A percentile compares a stretch with the other conserved stretches of the same genome.
Evolutionary conservation across 148 eudicot species (phyloP).

Genomic region (Bassia scoparia): DNA sequence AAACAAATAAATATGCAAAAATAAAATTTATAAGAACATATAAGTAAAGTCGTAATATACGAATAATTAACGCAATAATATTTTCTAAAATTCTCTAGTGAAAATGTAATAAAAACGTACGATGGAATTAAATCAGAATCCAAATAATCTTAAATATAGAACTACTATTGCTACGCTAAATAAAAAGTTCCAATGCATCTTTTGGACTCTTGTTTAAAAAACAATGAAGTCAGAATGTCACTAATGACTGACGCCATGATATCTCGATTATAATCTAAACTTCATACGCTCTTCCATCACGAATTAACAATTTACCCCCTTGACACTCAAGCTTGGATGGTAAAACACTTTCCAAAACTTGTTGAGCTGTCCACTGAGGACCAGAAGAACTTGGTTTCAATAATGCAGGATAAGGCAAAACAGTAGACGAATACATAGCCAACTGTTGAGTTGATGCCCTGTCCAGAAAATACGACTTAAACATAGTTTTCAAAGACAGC

Average conservation of each 20-base stretch:
- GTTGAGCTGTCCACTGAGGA: conserved; percentile 72
- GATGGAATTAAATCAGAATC: too few species aligned
- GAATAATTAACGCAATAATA: too few species aligned
- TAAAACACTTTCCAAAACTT: conserved; percentile 62
- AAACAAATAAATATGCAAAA: too few species aligned
- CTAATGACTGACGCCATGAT: conserved; percentile 46
- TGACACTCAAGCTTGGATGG: conserved; percentile 56
- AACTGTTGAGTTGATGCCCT: conserved; percentile 69
- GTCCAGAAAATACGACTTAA: conserved; percentile 43
- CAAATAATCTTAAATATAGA: too few species aligned
- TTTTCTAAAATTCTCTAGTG: too few species aligned
- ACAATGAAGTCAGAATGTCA: conserved; percentile 62
- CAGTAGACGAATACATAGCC: conserved; percentile 53
- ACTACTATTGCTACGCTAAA: too few species aligned
- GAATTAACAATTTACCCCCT: conserved; percentile 50
- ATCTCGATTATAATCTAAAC: conserved; percentile 55
- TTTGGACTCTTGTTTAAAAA: conserved; percentile 66
- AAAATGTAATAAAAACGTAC: too few species aligned
- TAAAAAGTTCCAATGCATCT: conserved; percentile 60
- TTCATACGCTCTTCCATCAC: conserved; percentile 51
- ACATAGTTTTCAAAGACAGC: conserved; percentile 62
- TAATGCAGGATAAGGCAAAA: conserved; percentile 53
- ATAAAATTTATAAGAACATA: too few species aligned
- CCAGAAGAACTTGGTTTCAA: conserved; percentile 41
- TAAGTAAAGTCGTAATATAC: too few species aligned